Base-by-base conservation (phyloP, 2,329 filamentous ascomycete species). In the Talaromyces sp. region DNA sequence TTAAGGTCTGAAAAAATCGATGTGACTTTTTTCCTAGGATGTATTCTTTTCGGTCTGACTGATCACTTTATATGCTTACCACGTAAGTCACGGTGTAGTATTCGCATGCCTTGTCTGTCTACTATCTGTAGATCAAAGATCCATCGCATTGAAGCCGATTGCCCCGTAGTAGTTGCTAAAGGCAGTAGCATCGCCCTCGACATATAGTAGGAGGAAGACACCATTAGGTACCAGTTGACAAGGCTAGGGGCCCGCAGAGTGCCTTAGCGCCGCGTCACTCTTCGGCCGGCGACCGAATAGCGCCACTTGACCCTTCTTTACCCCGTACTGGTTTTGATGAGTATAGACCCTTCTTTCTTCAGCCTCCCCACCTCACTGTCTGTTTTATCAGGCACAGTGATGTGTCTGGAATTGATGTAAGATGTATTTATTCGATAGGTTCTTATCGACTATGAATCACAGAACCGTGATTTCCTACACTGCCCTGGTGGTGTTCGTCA, bases 401-500 rank as follows among this genome's bases (percentile, higher is more conserved):
- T 54, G 48, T 33, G 16, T 3, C n/a, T 10, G n/a, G 4, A 7
- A 31, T 22, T 35, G 50, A 35, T 8, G 13, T 3, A 37, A 13
- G 50, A 35, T 35, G 31, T 35, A 8, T 35, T 19, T 31, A 8
- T 35, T 54, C 27, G 48, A 52, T 52, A 52, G n/a, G 16, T 22
- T 39, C 22, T 11, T 37, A 22, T 35, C 31, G n/a, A 37, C 59
- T 24, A 65, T 62, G 64, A 62, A 54, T 62, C 58, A 43, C 52
- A 52, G 64, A 65, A 47, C 52, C 6, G n/a, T 58, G 35, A 41
- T 59, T 16, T 52, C 22, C 33, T 65, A 59, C 33, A 62, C 60
- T 48, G 59, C 64, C 2, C 43, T 65, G 52, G 64, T 19, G 24
- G 52, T 65, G 16, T 62, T 58, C 45, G 43, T 59, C 64, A 24